These are phyloP conservation scores for Leishmania major DNA, from an alignment of 208 protist species.

Conservation along the genomic window DNA sequence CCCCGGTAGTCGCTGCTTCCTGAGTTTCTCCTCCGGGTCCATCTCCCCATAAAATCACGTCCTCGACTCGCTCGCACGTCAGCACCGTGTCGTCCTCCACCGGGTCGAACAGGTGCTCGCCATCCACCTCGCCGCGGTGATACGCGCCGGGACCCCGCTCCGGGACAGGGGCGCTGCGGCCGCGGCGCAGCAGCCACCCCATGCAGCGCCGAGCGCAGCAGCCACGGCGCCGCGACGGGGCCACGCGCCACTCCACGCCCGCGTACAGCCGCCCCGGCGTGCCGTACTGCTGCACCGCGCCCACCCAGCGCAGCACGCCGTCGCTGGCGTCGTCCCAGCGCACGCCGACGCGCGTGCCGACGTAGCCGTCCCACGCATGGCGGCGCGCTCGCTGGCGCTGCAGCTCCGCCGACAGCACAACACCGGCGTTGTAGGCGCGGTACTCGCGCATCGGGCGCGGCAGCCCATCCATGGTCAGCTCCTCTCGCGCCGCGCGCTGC, in stretches of 20 bases:
- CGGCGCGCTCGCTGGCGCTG: conserved; percentile 32
- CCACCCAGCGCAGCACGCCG: conserved; percentile 57
- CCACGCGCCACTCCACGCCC: conserved; percentile 54
- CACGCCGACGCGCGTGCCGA: conserved; percentile 31
- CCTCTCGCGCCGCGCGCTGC: conserved; percentile 31
- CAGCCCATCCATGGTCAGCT: conserved; percentile 28
- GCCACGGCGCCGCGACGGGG: conserved; percentile 24
- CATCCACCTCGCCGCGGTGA: conserved; percentile 52
- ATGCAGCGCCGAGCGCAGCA: neutral
- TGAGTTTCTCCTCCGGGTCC: neutral
- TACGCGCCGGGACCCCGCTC: conserved; percentile 25
- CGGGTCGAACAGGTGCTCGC: conserved; percentile 64
- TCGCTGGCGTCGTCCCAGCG: conserved; percentile 22
- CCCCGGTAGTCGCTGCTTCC: neutral
- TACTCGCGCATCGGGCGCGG: conserved; percentile 28
- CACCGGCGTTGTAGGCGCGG: conserved; percentile 30
- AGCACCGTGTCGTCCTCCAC: conserved; percentile 34
- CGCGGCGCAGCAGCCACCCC: neutral
- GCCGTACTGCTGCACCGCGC: conserved; percentile 46
- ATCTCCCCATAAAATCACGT: conserved; percentile 5
- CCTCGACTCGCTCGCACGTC: conserved; percentile 47
- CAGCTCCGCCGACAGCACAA: conserved; percentile 23
- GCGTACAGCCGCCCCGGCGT: conserved; percentile 42
- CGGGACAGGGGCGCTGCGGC: neutral
- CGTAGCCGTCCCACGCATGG: conserved; percentile 44